Evolutionary conservation across 1,284 basidiomycete species (phyloP).

Genomic region (Trichosporon sp.): DNA sequence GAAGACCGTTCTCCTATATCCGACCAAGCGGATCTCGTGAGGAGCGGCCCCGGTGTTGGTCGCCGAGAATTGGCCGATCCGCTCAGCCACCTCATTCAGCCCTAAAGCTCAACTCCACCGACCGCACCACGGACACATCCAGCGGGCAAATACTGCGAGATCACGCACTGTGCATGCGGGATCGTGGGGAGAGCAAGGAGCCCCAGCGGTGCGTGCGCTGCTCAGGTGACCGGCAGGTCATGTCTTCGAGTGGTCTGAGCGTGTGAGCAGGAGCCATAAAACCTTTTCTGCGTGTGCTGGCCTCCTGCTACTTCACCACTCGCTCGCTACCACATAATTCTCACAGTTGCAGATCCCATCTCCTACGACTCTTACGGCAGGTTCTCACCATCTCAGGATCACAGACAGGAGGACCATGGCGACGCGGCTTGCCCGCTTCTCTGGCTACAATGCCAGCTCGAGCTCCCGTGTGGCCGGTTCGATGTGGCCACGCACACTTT

Average conservation of each 20-base stretch:
- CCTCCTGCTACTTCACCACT: too few relatives aligned
- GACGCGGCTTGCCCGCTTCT: not conserved
- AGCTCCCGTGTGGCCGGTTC: not conserved
- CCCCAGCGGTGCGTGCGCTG: not conserved
- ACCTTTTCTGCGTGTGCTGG: too few relatives aligned
- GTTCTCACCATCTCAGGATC: not conserved
- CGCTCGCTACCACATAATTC: too few relatives aligned
- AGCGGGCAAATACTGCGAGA: too few relatives aligned
- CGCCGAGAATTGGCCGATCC: not conserved
- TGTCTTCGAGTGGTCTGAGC: not conserved
- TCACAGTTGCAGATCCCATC: too few relatives aligned
- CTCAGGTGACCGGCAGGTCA: not conserved
- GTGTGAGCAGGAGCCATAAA: not conserved
- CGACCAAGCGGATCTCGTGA: not conserved
- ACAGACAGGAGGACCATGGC: not conserved
- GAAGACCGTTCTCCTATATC: too few relatives aligned
- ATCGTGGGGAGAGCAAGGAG: not conserved
- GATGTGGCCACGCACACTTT: not conserved
- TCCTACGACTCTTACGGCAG: not conserved
- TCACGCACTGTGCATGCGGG: not conserved
- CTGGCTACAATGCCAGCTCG: not conserved
- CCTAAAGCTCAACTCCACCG: too few relatives aligned
- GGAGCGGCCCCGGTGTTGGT: not conserved
- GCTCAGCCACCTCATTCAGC: too few relatives aligned
- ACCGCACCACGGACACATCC: too few relatives aligned